phyloP scores from a whole-genome alignment of 352 stramenopile species.

The Blastocystis sp. region DNA sequence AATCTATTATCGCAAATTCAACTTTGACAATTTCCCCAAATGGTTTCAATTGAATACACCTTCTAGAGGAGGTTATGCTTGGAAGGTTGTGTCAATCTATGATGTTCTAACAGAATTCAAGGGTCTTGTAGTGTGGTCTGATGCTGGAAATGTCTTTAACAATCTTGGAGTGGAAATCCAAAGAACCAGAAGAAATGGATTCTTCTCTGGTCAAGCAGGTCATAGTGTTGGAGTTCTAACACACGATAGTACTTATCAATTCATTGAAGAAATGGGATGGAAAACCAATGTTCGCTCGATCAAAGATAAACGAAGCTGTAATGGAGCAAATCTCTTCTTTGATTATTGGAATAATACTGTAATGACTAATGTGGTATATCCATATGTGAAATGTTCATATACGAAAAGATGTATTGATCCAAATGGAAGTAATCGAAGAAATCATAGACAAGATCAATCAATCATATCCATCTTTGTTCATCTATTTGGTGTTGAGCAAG shows the following conservation, averaged over 20 bases:
- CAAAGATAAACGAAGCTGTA: no score
- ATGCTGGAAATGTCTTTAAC: background rate
- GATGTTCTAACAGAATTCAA: background rate
- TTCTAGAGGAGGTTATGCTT: background rate
- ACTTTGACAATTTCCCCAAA: conserved; percentile 15
- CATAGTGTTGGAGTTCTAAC: background rate
- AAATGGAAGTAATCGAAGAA: no score
- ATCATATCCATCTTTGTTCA: no score
- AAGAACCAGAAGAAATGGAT: background rate
- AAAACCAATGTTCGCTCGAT: conserved; percentile 8
- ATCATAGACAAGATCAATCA: no score
- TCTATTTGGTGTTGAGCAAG: no score
- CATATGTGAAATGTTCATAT: background rate
- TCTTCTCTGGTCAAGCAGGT: no score
- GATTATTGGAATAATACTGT: background rate
- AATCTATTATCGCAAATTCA: conserved; percentile 43
- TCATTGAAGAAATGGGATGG: background rate
- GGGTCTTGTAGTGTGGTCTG: background rate
- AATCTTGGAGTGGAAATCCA: background rate
- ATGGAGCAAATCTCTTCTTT: background rate
- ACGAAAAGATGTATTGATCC: conserved; percentile 15
- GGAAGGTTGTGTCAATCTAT: conserved; percentile 22
- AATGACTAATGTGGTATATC: conserved; percentile 34
- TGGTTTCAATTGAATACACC: background rate
- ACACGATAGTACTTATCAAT: background rate